These are phyloP conservation scores for Amphibolis antarctica DNA, from an alignment of 106 monocot genomes.

Conservation along the genomic window DNA sequence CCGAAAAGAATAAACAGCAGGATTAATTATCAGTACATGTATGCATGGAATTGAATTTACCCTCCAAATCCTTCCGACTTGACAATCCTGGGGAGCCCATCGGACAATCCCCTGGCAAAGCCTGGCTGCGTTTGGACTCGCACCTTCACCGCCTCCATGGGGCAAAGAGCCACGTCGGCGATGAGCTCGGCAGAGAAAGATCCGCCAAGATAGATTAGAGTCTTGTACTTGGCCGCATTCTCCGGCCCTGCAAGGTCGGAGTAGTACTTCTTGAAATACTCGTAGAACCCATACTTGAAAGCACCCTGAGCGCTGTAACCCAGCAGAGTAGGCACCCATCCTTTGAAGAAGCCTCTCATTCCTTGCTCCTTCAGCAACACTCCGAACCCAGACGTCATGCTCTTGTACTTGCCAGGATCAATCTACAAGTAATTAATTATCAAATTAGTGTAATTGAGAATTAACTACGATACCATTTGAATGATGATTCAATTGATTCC, in stretches of 20 bases:
- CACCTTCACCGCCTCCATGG: constrained; percentile 79
- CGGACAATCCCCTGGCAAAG: constrained; percentile 55
- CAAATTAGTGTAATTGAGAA: not conserved
- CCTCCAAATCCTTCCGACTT: constrained; percentile 50
- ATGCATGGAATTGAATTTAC: too few relatives aligned
- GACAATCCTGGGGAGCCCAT: constrained; percentile 61
- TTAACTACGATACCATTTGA: not conserved
- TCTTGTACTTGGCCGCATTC: constrained; percentile 55
- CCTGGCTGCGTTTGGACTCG: constrained; percentile 70
- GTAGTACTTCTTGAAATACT: constrained; percentile 73
- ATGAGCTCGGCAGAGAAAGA: constrained; percentile 76
- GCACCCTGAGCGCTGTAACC: constrained; percentile 73
- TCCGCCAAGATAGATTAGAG: constrained; percentile 55
- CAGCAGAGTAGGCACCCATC: constrained; percentile 57
- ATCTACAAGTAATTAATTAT: constrained; percentile 24
- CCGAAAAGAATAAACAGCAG: not conserved
- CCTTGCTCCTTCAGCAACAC: constrained; percentile 63
- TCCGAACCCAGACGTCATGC: constrained; percentile 44
- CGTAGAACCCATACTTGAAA: constrained; percentile 65
- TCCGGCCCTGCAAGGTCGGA: constrained; percentile 60
- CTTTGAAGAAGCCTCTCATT: constrained; percentile 55
- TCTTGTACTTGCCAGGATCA: constrained; percentile 67
- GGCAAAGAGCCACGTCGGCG: constrained; percentile 71
- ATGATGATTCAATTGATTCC: not conserved
- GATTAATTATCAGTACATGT: not conserved